A percentile compares a stretch with the other conserved stretches of the same genome.
phyloP scores from a whole-genome alignment of 768 basidiomycete species.

The Brasilioporus rufonigricans region DNA sequence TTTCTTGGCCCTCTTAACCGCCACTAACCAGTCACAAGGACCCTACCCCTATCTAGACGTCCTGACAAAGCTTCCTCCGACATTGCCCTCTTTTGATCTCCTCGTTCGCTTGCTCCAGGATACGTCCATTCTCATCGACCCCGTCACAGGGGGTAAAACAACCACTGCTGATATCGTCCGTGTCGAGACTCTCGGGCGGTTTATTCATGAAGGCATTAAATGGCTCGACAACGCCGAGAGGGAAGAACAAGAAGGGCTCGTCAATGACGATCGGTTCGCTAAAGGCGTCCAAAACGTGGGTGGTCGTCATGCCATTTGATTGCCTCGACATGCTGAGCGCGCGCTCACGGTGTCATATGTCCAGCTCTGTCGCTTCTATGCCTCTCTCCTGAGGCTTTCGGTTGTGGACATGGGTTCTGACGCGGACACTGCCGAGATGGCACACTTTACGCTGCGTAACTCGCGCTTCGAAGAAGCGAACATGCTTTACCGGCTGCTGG shows the following conservation, averaged over 20 bases:
- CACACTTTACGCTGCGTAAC: conserved; percentile 69
- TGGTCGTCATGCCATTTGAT: conserved; percentile 11
- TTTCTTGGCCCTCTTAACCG: conserved; percentile 54
- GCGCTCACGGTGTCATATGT: conserved; percentile 1
- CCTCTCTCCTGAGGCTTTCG: conserved; percentile 61
- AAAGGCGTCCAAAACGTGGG: conserved; percentile 72
- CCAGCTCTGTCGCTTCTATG: conserved; percentile 76
- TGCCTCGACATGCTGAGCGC: neutral
- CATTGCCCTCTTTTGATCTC: conserved; percentile 70
- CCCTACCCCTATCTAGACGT: conserved; percentile 58
- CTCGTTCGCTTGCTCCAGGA: conserved; percentile 68
- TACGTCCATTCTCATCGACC: conserved; percentile 44
- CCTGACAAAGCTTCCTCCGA: conserved; percentile 65
- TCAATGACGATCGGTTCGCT: conserved; percentile 71
- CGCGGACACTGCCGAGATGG: conserved; percentile 73
- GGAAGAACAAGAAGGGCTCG: conserved; percentile 64
- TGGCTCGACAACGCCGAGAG: conserved; percentile 70
- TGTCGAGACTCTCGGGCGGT: conserved; percentile 63
- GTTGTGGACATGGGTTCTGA: conserved; percentile 66
- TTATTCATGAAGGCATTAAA: conserved; percentile 66
- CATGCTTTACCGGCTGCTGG: conserved; percentile 64
- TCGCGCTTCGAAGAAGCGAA: conserved; percentile 78
- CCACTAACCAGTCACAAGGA: conserved; percentile 31
- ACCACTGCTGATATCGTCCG: conserved; percentile 66
- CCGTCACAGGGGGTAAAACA: conserved; percentile 43